Base-by-base conservation (phyloP, 1,139 yeast genomes). In the Candida gigantensis region DNA sequence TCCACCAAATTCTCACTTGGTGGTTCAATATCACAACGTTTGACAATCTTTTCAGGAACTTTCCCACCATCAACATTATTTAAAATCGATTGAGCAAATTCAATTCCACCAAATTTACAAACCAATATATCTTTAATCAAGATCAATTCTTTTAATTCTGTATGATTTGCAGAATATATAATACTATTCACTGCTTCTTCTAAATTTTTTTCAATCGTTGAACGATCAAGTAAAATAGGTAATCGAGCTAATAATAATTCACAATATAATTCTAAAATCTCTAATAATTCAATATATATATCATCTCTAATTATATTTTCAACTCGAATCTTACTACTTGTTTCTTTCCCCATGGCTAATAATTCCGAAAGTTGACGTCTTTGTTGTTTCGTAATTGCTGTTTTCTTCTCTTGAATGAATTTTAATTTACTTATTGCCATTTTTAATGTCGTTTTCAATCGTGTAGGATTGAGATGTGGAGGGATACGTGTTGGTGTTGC, bases 221-320 rank as follows among this genome's bases (percentile, higher is more conserved):
- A 39, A 24, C 65, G 53, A 36, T 71, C 77, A 31, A 75, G 68
- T 25, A 84, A 53, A 31, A 85, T 64, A 9, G 79, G 71, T 16
- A 84, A 76, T 38, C 97, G 68, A 0, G 96, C 96, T 37, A 86
- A 72, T 12, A 88, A 60, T 15, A 90, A 65, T 58, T 90, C 96
- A 54, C 96, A 84, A 57, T 88, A 87, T 17, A 90, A 67, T 58
- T 88, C 96, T 34, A 89, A 62, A 32, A 77, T 76, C 58, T 90
- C 97, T 40, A 88, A 68, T 15, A 90, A 64, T 58, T 90, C 97
- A 15, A 86, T 77, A 52, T 84, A 80, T 32, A 87, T 79, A 54
- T 90, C 97, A 50, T 87, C 95, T 24, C 92, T 74, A 18, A 90
- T 86, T 41, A 89, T 77, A 51, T 86, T 85, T 50, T 89, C 96